Percentiles rank a stretch among this genome's conserved stretches.
Evolutionary conservation across 1,284 basidiomycete genomes (phyloP).

Genomic region (Puccinia triticina): DNA sequence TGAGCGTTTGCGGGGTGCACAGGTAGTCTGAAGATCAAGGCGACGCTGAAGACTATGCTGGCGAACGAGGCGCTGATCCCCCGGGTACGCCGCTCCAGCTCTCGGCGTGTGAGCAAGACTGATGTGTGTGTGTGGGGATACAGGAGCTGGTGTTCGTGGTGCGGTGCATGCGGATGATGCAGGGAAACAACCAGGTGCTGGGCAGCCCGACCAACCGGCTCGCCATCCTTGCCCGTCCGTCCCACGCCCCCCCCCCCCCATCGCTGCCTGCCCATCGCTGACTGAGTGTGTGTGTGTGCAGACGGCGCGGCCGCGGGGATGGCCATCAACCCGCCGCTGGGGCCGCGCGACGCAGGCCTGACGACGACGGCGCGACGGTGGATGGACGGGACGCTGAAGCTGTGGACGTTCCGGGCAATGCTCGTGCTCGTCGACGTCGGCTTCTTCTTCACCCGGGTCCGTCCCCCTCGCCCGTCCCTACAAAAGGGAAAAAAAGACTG

Average conservation of each 20-base stretch:
- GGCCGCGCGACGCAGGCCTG: background rate
- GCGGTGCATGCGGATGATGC: conserved; percentile 74
- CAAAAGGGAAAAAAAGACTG: background rate
- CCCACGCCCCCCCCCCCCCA: conserved; percentile 61
- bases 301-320: conserved; percentile 44
- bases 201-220: conserved; percentile 83
- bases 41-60: conserved; percentile 63
- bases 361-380: background rate
- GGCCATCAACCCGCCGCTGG: background rate
- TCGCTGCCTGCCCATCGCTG: conserved; percentile 57
- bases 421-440: conserved; percentile 38
- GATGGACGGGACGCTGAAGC: background rate
- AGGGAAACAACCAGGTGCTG: conserved; percentile 71
- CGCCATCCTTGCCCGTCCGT: conserved; percentile 77
- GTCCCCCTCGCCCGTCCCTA: background rate
- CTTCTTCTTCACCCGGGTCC: conserved; percentile 35
- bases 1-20: conserved; percentile 30
- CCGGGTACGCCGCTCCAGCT: background rate
- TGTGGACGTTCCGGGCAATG: conserved; percentile 22
- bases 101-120: no score
- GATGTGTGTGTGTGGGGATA: no score
- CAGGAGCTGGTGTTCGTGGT: conserved; percentile 79
- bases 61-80: conserved; percentile 64
- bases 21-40: conserved; percentile 63
- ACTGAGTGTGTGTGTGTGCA: background rate